Base-by-base conservation (phyloP, 805 yeast species). In the Kodamaea fukazawae region DNA sequence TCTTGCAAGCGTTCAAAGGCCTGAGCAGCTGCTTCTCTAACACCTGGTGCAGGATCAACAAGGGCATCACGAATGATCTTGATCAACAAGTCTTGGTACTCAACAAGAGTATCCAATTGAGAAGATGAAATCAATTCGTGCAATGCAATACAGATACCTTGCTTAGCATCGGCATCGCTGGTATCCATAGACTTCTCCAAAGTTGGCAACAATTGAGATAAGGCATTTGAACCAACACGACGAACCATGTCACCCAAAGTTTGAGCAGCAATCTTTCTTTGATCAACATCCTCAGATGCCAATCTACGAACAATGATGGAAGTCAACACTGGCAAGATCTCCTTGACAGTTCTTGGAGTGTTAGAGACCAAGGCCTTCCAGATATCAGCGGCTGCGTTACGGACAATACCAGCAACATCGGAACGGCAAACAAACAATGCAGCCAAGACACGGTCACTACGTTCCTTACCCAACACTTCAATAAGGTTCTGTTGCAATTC, bases 351-450 rank as follows among this genome's bases (percentile, higher is more conserved):
- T 57, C 86, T 81, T 31, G 99, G 98, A 15, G 99, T 93, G 60
- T 93, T 93, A 34, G 96, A 86, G 37, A 93, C 97, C 57, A 93
- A 71, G 0, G 96, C 88, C 66, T 90, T 90, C 99, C 99, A 93
- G 34, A 93, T 88, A 53, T 93, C 96, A 44, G 87, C 79, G 9
- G 98, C 82, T 17, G 95, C 86, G 48, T 80, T 80, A 53, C 99
- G 81, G 18, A 93, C 99, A 49, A 81, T 73, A 50, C 87, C 87
- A 28, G 93, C 78, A 29, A 81, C 78, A 69, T 93, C 99, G 10
- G 96, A 86, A 61, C 99, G 89, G 62, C 97, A 90, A 25, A 93
- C 81, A 61, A 89, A 93, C 50, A 93, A 70, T n/a, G 90, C 72
- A 1, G 97, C 78, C 51, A 93, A 70, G 29, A 93, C 75, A 43